Evolutionary conservation across 257 asterid species (phyloP), one percentile per base, ranked within the genome.

Genomic region (Buddleja alternifolia): DNA sequence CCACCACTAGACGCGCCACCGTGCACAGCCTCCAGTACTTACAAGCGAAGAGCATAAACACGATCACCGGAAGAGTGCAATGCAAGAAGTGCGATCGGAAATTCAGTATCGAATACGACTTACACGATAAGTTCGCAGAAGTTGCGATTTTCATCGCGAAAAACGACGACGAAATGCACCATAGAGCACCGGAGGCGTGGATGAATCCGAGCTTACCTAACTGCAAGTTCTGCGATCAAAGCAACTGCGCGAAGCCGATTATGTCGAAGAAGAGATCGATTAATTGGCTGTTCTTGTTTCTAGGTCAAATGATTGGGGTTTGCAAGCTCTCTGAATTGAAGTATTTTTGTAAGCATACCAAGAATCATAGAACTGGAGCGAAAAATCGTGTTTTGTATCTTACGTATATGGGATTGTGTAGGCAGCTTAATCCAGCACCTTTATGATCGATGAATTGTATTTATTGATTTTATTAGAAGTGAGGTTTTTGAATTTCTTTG

Each of bases 371-470:
- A 4, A 87, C 91, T 0, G 95, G 91, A 0, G 95, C 95, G 0
- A 87, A 87, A 41, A 83, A 87, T 75, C 82, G 95, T 3, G 80
- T 85, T 39, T 87, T 87, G 44, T 87, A 70, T 56, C 79, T 73
- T 4, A 55, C 91, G 0, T 87, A 85, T 39, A 24, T 87, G 10
- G 66, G 70, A 7, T 46, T 87, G 32, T 83, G 75, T 60, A 75
- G 56, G n/a, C 91, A 85, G 78, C 87, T 87, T 12, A 74, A 80
- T 55, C 90, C 93, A 6, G 5, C 88, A 83, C 0, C 81, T 84
- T 10, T 83, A 80, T 63, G 40, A 70, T 39, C 44, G 46, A 32
- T 69, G 54, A 34, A n/a, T n/a, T n/a, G n/a, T n/a, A n/a, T n/a
- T n/a, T n/a, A n/a, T n/a, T n/a, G n/a, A n/a, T n/a, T n/a, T n/a